A percentile compares a stretch with the other conserved stretches of the same genome.
Evolutionary conservation across 2,329 filamentous ascomycete genomes (phyloP).

Genomic region (Pseudonectria foliicola): DNA sequence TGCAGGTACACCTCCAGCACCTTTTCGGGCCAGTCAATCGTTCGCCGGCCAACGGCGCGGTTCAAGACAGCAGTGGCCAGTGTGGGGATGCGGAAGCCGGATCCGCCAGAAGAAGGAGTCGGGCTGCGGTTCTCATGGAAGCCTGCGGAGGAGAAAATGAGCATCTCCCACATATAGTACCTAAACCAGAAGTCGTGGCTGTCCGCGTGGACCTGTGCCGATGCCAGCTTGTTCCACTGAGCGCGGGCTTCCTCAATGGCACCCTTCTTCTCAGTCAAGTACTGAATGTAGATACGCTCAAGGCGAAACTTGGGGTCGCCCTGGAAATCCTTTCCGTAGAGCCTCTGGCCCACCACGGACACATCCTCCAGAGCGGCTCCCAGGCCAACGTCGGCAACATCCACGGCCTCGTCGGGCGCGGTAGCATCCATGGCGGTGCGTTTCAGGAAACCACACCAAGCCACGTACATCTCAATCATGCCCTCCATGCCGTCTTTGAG

Average conservation of each 20-base stretch:
- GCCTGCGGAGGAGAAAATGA: slow-evolving; percentile 43
- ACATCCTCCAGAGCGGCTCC: slow-evolving; percentile 81
- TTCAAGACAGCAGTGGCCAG: slow-evolving; percentile 70
- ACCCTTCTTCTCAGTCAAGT: slow-evolving; percentile 76
- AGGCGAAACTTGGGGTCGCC: slow-evolving; percentile 87
- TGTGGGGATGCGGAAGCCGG: slow-evolving; percentile 56
- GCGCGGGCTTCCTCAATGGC: slow-evolving; percentile 69
- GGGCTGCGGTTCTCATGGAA: slow-evolving; percentile 42
- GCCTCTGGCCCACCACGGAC: slow-evolving; percentile 65
- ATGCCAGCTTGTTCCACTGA: slow-evolving; percentile 65
- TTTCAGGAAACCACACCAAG: slow-evolving; percentile 92
- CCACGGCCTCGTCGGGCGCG: slow-evolving; percentile 72
- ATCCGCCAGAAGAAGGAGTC: slow-evolving; percentile 37
- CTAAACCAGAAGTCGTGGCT: slow-evolving; percentile 91
- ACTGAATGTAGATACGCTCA: slow-evolving; percentile 88
- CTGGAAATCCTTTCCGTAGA: slow-evolving; percentile 67
- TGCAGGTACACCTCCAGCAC: slow-evolving; percentile 66
- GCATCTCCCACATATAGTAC: slow-evolving; percentile 89
- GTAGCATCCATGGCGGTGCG: slow-evolving; percentile 71
- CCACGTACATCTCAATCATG: slow-evolving; percentile 82
- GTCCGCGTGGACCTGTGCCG: slow-evolving; percentile 58
- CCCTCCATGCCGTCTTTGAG: slow-evolving; percentile 82
- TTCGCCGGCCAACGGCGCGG: slow-evolving; percentile 55
- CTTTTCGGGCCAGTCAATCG: slow-evolving; percentile 70
- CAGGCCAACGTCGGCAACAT: slow-evolving; percentile 86